A percentile compares a stretch with the other conserved stretches of the same genome.
phyloP scores from a whole-genome alignment of 2,329 filamentous ascomycete species.

The Lanzia echinophila region DNA sequence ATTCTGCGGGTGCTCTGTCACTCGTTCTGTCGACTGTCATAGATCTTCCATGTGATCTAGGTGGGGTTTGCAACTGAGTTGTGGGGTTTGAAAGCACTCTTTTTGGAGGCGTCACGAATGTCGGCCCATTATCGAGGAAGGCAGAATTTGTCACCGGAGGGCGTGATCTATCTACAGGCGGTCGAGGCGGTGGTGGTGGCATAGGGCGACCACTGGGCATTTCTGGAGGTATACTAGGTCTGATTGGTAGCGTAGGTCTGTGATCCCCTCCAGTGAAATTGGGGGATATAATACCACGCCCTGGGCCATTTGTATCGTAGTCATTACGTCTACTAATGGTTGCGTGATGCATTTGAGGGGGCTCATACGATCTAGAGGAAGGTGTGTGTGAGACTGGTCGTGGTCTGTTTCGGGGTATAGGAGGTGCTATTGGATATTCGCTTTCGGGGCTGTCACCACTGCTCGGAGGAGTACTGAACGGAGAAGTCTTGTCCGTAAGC shows the following conservation, averaged over 20 bases:
- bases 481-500: conserved; percentile 47
- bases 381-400: conserved; percentile 38
- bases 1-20: conserved; percentile 34
- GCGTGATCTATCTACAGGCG: conserved; percentile 23
- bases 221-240: conserved; percentile 33
- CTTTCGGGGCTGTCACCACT: conserved; percentile 56
- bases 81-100: conserved; percentile 42
- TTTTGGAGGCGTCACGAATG: conserved; percentile 33
- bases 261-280: conserved; percentile 35
- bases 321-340: conserved; percentile 39
- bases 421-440: conserved; percentile 42
- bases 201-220: conserved; percentile 25
- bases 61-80: conserved; percentile 37
- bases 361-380: conserved; percentile 37
- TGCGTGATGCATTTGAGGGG: conserved; percentile 47
- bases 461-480: conserved; percentile 80
- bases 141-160: conserved; percentile 13
- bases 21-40: conserved; percentile 44
- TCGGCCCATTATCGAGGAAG: conserved; percentile 2
- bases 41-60: conserved; percentile 40
- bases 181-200: conserved; percentile 25
- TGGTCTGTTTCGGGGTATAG: conserved; percentile 45
- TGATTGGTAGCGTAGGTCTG: conserved; percentile 43
- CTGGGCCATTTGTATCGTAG: conserved; percentile 36
- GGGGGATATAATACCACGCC: conserved; percentile 34